A percentile compares a stretch with the other conserved stretches of the same genome.
These are phyloP conservation scores for Plantago elongata DNA, from an alignment of 257 asterid species.

Conservation along the genomic window DNA sequence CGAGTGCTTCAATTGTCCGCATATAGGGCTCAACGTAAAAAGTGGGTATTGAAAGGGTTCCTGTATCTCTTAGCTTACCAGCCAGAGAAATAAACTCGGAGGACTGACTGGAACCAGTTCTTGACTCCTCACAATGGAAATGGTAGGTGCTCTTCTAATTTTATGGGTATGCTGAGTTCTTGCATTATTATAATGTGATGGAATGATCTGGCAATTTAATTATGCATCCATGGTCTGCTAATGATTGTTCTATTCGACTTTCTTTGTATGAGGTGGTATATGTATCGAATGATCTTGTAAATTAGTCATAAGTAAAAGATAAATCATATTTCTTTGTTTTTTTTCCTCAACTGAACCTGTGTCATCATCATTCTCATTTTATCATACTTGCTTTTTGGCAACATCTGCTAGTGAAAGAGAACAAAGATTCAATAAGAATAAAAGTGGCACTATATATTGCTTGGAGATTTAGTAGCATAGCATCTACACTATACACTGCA, in stretches of 20 bases:
- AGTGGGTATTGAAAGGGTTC: neutral
- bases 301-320: neutral
- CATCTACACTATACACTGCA: constrained; percentile 11
- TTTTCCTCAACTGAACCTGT: neutral
- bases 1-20: constrained; percentile 76
- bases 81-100: constrained; percentile 11
- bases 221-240: neutral
- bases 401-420: constrained; percentile 5
- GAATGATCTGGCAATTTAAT: constrained; percentile 1
- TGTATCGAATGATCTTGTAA: constrained; percentile 16
- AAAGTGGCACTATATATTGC: constrained; percentile 5
- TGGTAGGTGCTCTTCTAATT: constrained; percentile 12
- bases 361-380: neutral
- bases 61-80: neutral
- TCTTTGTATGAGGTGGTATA: neutral
- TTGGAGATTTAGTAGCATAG: neutral
- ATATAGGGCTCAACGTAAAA: constrained; percentile 32
- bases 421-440: constrained; percentile 9
- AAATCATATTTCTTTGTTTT: neutral
- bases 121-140: neutral
- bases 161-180: neutral
- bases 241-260: neutral
- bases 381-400: neutral
- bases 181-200: neutral
- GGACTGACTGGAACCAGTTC: neutral